phyloP scores from a whole-genome alignment of 306 rosid genomes.

The Medicago truncatula region DNA sequence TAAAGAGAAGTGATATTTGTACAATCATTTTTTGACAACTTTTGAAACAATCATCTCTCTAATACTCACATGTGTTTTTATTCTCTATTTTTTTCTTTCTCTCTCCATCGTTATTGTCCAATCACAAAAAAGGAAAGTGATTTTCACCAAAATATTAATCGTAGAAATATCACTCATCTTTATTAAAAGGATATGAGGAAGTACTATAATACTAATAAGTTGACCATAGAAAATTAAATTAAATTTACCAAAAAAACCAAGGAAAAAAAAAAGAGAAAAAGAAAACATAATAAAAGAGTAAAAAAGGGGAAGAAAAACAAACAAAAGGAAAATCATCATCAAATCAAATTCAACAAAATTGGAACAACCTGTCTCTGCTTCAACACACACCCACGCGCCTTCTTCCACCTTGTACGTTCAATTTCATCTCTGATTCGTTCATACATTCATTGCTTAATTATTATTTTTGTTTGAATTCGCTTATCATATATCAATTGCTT shows the following conservation, averaged over 20 bases:
- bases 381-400: neutral
- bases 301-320: neutral
- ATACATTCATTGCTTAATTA: neutral
- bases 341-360: neutral
- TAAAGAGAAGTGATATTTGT: too few species aligned
- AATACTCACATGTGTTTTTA: too few species aligned
- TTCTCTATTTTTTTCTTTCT: too few species aligned
- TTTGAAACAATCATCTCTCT: too few species aligned
- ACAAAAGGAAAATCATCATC: neutral
- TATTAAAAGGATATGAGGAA: too few species aligned
- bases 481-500: neutral
- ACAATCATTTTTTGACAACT: too few species aligned
- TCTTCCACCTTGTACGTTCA: slow-evolving; percentile 25
- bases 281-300: neutral
- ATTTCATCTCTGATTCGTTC: neutral
- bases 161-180: too few species aligned
- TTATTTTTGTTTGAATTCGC: neutral
- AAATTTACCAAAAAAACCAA: neutral
- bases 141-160: too few species aligned
- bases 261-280: neutral
- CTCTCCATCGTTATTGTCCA: too few species aligned
- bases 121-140: too few species aligned
- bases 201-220: too few species aligned
- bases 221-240: neutral
- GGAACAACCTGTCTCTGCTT: neutral